These are phyloP conservation scores for Chenopodium quinoa DNA, from an alignment of 148 eudicot genomes.

Conservation along the genomic window DNA sequence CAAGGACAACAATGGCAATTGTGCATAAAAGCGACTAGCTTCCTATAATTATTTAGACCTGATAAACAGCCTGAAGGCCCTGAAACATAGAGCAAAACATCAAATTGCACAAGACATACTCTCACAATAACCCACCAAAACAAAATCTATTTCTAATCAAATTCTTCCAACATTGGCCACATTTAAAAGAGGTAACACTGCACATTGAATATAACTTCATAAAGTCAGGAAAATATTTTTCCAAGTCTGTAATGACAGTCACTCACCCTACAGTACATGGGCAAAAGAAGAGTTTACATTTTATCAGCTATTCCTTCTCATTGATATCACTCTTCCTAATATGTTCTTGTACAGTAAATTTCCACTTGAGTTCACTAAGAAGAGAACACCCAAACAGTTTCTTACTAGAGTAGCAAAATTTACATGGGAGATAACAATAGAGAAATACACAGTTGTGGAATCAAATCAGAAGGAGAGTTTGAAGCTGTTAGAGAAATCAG, in stretches of 20 bases:
- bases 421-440: neutral
- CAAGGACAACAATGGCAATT: neutral
- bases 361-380: neutral
- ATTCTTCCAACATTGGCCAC: neutral
- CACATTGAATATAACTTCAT: neutral
- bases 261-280: neutral
- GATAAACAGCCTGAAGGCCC: neutral
- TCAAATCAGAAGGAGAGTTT: neutral
- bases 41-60: too few species aligned
- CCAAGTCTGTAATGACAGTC: neutral
- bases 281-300: neutral
- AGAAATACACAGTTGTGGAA: neutral
- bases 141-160: neutral
- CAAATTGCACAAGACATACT: neutral
- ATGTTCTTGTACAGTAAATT: neutral
- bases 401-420: neutral
- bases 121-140: neutral
- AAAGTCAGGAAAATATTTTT: neutral
- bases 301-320: neutral
- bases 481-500: neutral
- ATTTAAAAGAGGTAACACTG: neutral
- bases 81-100: neutral
- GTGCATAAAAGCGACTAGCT: neutral
- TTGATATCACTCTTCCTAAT: neutral
- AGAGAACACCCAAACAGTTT: neutral